Evolutionary conservation across 108 stramenopile species (phyloP).

Genomic region (Mediolabrus comicus): DNA sequence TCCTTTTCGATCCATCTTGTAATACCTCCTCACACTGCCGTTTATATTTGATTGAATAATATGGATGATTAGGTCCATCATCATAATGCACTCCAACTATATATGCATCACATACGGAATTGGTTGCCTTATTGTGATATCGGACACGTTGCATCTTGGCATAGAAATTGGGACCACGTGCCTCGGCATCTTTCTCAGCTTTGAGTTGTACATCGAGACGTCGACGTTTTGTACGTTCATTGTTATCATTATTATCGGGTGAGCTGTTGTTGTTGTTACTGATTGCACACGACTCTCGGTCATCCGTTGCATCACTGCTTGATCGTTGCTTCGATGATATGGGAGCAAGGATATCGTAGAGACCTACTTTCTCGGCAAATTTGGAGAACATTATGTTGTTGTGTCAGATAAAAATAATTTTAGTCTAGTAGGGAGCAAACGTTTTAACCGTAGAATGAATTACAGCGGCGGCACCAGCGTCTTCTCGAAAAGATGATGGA

Average conservation of each 20-base stretch:
- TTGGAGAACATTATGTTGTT: background rate
- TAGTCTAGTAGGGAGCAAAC: no score
- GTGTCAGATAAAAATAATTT: background rate
- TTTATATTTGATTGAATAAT: slow-evolving; percentile 46
- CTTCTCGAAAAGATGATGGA: no score
- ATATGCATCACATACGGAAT: slow-evolving; percentile 23
- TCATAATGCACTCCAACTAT: slow-evolving; percentile 41
- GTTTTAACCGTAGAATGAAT: no score
- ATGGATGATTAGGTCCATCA: slow-evolving; percentile 49
- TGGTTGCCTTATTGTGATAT: slow-evolving; percentile 28
- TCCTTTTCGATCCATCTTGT: slow-evolving; percentile 20
- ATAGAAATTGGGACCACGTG: slow-evolving; percentile 13
- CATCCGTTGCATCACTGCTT: background rate
- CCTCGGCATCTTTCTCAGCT: slow-evolving; percentile 21
- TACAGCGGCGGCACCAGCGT: background rate
- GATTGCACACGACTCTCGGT: no score
- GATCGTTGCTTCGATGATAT: background rate
- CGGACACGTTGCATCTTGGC: slow-evolving; percentile 39
- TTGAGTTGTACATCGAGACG: slow-evolving; percentile 24
- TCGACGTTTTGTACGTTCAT: background rate
- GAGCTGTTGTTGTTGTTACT: background rate
- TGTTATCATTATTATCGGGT: background rate
- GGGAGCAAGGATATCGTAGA: background rate
- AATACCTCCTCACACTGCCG: slow-evolving; percentile 5
- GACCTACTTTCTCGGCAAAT: background rate